These are phyloP conservation scores for Venturia effusa DNA, from an alignment of 2,329 filamentous ascomycete species.

Conservation along the genomic window DNA sequence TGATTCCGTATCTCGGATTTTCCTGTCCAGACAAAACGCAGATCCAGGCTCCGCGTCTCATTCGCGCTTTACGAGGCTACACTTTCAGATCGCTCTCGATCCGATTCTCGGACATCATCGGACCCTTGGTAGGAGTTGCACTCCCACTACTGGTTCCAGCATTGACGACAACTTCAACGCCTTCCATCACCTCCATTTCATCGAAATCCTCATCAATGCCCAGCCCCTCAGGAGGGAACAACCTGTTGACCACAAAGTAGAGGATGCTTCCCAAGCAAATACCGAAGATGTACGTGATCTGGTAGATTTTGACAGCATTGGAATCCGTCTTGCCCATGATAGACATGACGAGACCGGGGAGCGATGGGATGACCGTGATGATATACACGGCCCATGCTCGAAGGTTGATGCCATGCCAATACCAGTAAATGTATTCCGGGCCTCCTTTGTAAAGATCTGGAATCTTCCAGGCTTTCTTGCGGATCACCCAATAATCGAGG, in stretches of 20 bases:
- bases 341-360: constrained; percentile 15
- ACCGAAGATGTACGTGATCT: not conserved
- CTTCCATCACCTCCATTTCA: not conserved
- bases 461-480: not conserved
- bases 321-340: not conserved
- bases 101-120: not conserved
- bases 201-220: not conserved
- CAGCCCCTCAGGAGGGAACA: not conserved
- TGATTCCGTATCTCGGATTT: too few species aligned
- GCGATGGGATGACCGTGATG: constrained; percentile 13
- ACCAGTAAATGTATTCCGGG: not conserved
- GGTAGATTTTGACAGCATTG: not conserved
- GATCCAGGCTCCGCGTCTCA: not conserved
- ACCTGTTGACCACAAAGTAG: not conserved
- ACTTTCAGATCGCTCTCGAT: not conserved
- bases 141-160: not conserved
- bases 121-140: not conserved
- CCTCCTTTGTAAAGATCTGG: not conserved
- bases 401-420: not conserved
- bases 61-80: not conserved
- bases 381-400: constrained; percentile 15
- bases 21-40: too few species aligned
- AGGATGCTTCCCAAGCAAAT: not conserved
- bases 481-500: constrained; percentile 9
- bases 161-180: not conserved